Evolutionary conservation across 768 basidiomycete genomes (phyloP), one percentile per base, ranked within the genome.

Genomic region (Lactifluus piperatus): DNA sequence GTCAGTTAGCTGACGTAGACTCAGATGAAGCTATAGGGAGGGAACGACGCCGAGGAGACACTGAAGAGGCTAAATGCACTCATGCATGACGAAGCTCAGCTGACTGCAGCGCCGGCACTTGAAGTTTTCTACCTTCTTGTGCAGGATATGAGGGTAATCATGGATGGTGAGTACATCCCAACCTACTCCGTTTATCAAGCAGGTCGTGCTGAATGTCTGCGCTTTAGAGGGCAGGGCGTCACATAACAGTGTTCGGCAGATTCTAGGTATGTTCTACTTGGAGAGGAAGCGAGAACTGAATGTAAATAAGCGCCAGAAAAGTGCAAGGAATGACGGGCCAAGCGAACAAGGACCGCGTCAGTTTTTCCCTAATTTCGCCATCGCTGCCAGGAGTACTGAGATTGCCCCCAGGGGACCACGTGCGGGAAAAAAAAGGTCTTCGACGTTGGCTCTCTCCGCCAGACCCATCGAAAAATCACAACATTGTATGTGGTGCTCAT

Each of bases 401-500:
- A 18, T 3, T 16, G 10, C 5, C 29, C 22, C 8, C 24, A 57
- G 56, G 49, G 22, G 41, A 57, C 4, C 30, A 36, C 13, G 20
- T 58, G 34, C 43, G 45, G 41, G 10, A 10, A 5, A n/a, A n/a
- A n/a, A n/a, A n/a, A n/a, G 26, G 46, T 3, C 20, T 45, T 6
- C 44, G 20, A n/a, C 11, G 18, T 7, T 58, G 57, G 57, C 51
- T 58, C 20, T 26, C 44, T 8, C 51, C 57, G 4, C 57, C 57
- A 13, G 51, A 58, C 13, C 57, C 57, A 3, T 58, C 18, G 14
- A 24, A 58, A 39, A 43, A 45, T n/a, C n/a, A n/a, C n/a, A n/a
- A n/a, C n/a, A n/a, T 10, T 16, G 51, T 34, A 0, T 27, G n/a
- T 10, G 27, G 39, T 14, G 34, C 16, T 16, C 57, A 46, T 6